phyloP scores from a whole-genome alignment of 106 monocot species.

The Acorus gramineus region DNA sequence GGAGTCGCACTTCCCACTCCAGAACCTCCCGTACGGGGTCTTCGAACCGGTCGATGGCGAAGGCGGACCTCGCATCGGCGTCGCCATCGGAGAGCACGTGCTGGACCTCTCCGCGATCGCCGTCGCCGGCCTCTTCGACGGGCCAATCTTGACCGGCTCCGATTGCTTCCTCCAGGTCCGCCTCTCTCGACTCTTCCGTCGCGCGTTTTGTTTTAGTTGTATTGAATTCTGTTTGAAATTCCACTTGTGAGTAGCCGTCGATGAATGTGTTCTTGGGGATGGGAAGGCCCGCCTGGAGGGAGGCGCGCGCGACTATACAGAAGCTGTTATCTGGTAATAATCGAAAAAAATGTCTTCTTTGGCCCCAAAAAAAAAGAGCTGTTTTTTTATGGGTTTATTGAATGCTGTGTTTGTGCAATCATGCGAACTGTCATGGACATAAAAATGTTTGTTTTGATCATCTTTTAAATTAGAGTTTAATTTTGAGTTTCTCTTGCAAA shows the following conservation, averaged over 20 bases:
- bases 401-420: too few species aligned
- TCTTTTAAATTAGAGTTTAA: too few species aligned
- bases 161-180: constrained; percentile 80
- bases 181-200: background rate
- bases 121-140: constrained; percentile 76
- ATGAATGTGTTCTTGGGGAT: constrained; percentile 78
- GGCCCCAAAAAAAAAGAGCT: too few species aligned
- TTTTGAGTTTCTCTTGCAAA: too few species aligned
- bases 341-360: too few species aligned
- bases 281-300: constrained; percentile 92
- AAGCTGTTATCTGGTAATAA: constrained; percentile 72
- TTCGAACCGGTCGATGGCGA: constrained; percentile 36
- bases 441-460: too few species aligned
- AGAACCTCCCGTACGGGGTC: constrained; percentile 95
- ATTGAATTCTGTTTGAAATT: background rate
- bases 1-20: constrained; percentile 84
- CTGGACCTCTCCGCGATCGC: constrained; percentile 79
- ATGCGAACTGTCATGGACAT: too few species aligned
- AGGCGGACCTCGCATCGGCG: constrained; percentile 44
- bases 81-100: constrained; percentile 84
- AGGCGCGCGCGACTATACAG: constrained; percentile 77
- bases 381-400: too few species aligned
- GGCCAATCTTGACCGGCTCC: constrained; percentile 46
- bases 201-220: background rate
- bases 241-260: constrained; percentile 34